Evolutionary conservation across 192 early-diverging fungal species (phyloP), one percentile per base, ranked within the genome.

Genomic region (Entomortierella lignicola): DNA sequence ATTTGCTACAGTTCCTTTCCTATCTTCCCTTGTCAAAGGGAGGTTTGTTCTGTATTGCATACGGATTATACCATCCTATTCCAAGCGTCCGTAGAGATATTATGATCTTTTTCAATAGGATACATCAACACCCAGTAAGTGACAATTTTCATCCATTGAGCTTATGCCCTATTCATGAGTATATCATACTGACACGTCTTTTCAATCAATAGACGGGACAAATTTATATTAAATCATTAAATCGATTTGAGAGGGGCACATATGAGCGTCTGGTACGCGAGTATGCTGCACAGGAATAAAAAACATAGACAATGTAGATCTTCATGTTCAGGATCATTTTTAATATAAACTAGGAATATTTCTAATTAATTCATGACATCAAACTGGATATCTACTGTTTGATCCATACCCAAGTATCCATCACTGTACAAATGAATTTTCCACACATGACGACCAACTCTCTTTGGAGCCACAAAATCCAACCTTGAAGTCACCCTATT

Each of bases 41-140:
- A 17, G 94, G 95, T 15, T 72, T 95, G 55, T 87, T 90, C 59
- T 92, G 92, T 42, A 69, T 97, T n/a, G 92, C 92, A 20, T 83
- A 87, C 37, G 96, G 96, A 8, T 84, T 96, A 52, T 95, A 93
- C 77, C 91, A 94, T 66, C 90, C 91, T 8, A 83, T 91, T 23
- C 81, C 85, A 18, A 86, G 82, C 23, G 91, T 95, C 15, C 81
- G 93, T 32, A 60, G 84, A 23, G 88, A 92, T 47, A 90, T 92
- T 1, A 87, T 93, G 21, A 81, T 90, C 32, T 80, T 97, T n/a
- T 91, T 97, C 34, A 84, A 89, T 23, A 84, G 92, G 52, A 80
- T 97, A 55, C 85, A 90, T 58, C 70, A 89, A 29, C 91, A 95
- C 79, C 85, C 83, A 18, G 86, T 89, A 83, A 74, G 84, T 31